Conservation (phyloP, 768 basidiomycete genomes). For the Hortiboletus flavorubellus region DNA sequence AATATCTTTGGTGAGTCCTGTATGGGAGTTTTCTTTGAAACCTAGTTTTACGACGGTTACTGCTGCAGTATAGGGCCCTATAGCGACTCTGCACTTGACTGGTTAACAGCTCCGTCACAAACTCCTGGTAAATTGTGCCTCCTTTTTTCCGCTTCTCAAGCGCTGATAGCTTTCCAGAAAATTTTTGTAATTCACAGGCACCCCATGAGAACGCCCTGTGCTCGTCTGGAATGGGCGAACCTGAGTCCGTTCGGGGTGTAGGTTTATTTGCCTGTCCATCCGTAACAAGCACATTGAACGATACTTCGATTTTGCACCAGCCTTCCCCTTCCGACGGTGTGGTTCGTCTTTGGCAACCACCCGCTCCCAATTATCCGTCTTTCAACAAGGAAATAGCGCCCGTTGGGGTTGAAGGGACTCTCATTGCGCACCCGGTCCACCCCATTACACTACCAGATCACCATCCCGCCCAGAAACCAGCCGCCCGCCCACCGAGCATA, state of each 20-base stretch:
- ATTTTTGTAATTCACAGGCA: background rate
- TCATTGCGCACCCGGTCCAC: no score
- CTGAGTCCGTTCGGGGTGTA: background rate
- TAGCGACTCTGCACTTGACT: background rate
- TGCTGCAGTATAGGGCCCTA: background rate
- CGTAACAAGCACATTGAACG: background rate
- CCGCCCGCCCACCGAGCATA: background rate
- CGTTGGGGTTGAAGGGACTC: background rate
- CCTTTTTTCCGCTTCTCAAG: background rate
- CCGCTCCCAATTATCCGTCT: background rate
- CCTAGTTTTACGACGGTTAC: background rate
- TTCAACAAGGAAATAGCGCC: no score
- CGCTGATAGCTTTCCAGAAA: slow-evolving; percentile 2
- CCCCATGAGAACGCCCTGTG: slow-evolving; percentile 1
- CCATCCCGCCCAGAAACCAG: background rate
- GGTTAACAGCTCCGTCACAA: background rate
- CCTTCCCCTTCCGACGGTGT: background rate
- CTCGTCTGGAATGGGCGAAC: background rate
- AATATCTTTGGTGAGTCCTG: background rate
- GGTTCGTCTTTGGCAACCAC: background rate
- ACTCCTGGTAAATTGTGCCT: background rate
- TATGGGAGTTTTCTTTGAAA: background rate
- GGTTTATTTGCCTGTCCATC: background rate
- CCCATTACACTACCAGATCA: background rate
- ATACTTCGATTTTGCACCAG: background rate